These are phyloP conservation scores for Fistulinella cinereoalba DNA, from an alignment of 1,284 basidiomycete species.

Conservation along the genomic window DNA sequence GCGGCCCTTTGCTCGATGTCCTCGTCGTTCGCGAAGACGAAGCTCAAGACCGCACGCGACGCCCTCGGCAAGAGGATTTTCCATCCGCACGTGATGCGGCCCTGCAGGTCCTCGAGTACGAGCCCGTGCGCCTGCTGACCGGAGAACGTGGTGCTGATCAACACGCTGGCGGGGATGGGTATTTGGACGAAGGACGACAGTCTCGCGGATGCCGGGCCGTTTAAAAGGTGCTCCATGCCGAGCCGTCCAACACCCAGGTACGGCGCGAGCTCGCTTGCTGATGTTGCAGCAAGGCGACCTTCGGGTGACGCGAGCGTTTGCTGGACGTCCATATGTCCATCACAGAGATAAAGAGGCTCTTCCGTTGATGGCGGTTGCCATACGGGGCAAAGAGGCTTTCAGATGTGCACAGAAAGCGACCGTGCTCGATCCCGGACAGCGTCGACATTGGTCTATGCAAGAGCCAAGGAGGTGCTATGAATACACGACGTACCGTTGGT, in stretches of 20 bases:
- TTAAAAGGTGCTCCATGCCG: conserved; percentile 54
- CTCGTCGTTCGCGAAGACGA: conserved; percentile 56
- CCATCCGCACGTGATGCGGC: conserved; percentile 66
- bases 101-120: conserved; percentile 64
- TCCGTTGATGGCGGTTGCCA: conserved; percentile 44
- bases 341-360: conserved; percentile 38
- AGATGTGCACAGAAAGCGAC: conserved; percentile 62
- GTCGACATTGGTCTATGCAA: conserved; percentile 57
- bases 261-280: conserved; percentile 55
- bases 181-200: conserved; percentile 75
- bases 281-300: conserved; percentile 47
- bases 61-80: conserved; percentile 73
- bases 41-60: conserved; percentile 81
- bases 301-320: conserved; percentile 40
- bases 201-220: conserved; percentile 74
- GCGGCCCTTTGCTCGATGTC: too few species aligned
- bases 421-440: conserved; percentile 63
- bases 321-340: conserved; percentile 33
- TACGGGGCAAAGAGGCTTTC: conserved; percentile 35
- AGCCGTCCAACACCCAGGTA: conserved; percentile 50
- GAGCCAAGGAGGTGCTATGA: conserved; percentile 30
- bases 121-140: too few species aligned
- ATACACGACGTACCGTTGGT: too few species aligned
- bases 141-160: conserved; percentile 77
- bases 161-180: conserved; percentile 83